phyloP scores from a whole-genome alignment of 352 stramenopile species.

The Phytophthora pinifolia region DNA sequence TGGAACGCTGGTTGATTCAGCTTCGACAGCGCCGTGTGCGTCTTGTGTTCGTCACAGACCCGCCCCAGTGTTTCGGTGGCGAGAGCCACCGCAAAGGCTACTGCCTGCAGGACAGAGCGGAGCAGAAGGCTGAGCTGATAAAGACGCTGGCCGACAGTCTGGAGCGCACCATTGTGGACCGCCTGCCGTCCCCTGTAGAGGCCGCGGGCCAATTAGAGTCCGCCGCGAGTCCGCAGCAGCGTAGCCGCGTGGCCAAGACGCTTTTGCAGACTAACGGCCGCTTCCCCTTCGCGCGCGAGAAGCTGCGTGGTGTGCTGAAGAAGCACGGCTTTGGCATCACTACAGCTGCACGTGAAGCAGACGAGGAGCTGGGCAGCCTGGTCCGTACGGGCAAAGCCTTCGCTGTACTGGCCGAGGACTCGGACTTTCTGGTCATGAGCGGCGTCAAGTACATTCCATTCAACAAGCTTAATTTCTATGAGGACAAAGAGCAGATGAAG shows the following conservation, averaged over 20 bases:
- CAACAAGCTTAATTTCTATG: constrained; percentile 36
- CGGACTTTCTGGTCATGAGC: constrained; percentile 89
- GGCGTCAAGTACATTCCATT: constrained; percentile 85
- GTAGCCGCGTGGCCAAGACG: constrained; percentile 22
- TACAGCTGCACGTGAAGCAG: constrained; percentile 67
- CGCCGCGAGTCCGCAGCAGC: constrained; percentile 8
- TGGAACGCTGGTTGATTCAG: constrained; percentile 50
- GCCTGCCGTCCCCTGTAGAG: too few relatives aligned
- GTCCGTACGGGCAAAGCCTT: constrained; percentile 54
- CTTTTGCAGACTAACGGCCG: constrained; percentile 66
- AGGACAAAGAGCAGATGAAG: constrained; percentile 11
- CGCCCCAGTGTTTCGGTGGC: constrained; percentile 74
- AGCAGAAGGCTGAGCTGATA: constrained; percentile 57
- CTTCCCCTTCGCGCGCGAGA: constrained; percentile 79
- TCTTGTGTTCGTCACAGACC: constrained; percentile 74
- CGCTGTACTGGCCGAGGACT: constrained; percentile 81
- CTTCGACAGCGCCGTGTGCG: constrained; percentile 44
- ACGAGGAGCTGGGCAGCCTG: constrained; percentile 71
- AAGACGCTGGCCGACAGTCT: constrained; percentile 37
- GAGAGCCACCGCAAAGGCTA: constrained; percentile 64
- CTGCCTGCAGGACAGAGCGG: constrained; percentile 51
- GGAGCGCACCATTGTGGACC: neutral
- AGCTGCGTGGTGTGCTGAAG: constrained; percentile 58
- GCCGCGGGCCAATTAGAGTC: neutral
- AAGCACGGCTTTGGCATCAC: constrained; percentile 48